phyloP scores from a whole-genome alignment of 1,284 basidiomycete genomes.

The Singerocomus inundabilis region DNA sequence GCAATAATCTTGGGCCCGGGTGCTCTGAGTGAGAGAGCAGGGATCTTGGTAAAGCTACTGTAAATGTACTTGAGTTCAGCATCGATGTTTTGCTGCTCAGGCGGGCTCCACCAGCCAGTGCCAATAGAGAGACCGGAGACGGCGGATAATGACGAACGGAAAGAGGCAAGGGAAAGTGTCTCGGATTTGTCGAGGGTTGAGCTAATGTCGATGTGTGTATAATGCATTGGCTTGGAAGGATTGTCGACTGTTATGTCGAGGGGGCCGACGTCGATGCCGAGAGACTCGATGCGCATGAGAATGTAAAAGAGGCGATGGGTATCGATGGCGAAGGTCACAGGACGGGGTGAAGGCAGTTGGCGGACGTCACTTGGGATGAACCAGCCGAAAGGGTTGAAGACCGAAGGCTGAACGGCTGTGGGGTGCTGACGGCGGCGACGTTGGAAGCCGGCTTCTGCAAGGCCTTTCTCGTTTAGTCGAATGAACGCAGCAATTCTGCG shows the following conservation, averaged over 20 bases:
- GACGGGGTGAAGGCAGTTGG: conserved; percentile 41
- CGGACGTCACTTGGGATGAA: conserved; percentile 40
- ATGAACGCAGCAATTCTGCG: conserved; percentile 67
- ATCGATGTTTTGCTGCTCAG: conserved; percentile 60
- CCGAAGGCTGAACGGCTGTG: conserved; percentile 37
- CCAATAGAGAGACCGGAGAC: conserved; percentile 76
- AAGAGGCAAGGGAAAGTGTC: conserved; percentile 73
- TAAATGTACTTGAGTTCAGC: conserved; percentile 82
- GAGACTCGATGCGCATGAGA: conserved; percentile 81
- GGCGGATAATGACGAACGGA: conserved; percentile 75
- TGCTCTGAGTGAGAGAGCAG: conserved; percentile 65
- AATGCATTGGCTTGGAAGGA: conserved; percentile 73
- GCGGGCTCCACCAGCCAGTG: conserved; percentile 63
- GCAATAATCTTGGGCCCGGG: conserved; percentile 63
- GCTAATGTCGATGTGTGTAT: conserved; percentile 53
- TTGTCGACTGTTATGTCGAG: conserved; percentile 74
- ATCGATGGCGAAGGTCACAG: conserved; percentile 69
- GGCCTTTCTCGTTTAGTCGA: conserved; percentile 62
- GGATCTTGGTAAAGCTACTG: conserved; percentile 85
- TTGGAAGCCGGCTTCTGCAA: conserved; percentile 62
- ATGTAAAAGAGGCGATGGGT: conserved; percentile 86
- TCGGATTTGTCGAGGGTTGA: conserved; percentile 63
- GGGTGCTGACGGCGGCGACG: conserved; percentile 47
- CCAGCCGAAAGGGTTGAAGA: conserved; percentile 66
- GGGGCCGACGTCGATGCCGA: conserved; percentile 73